phyloP scores from a whole-genome alignment of 495 filamentous ascomycete genomes.

The Aspergillus panamensis region DNA sequence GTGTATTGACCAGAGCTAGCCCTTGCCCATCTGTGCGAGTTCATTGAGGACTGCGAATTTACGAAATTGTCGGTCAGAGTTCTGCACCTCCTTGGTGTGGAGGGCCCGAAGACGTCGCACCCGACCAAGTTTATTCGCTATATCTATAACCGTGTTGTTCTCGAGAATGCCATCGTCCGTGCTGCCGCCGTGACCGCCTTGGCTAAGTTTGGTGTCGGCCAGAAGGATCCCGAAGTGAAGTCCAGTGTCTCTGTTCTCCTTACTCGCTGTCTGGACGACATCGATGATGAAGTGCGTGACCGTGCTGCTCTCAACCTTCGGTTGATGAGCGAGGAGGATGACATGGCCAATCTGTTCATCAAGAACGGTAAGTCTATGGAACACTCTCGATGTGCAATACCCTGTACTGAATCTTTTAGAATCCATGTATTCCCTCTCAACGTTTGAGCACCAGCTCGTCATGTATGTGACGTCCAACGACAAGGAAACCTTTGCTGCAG shows the following conservation, averaged over 20 bases:
- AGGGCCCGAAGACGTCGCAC: constrained; percentile 92
- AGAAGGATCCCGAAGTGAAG: constrained; percentile 96
- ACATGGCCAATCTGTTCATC: constrained; percentile 77
- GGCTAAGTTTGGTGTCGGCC: constrained; percentile 95
- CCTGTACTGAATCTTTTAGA: constrained; percentile 30
- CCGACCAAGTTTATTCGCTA: constrained; percentile 99
- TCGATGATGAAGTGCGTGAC: constrained; percentile 96
- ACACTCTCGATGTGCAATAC: neutral
- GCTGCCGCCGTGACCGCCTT: constrained; percentile 94
- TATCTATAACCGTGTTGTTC: constrained; percentile 97
- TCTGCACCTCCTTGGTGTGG: constrained; percentile 85
- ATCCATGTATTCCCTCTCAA: constrained; percentile 85
- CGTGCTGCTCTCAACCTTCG: constrained; percentile 89
- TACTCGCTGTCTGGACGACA: constrained; percentile 91
- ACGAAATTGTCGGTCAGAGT: constrained; percentile 96
- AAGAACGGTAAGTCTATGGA: constrained; percentile 69
- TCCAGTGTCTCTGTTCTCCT: constrained; percentile 89
- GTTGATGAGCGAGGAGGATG: constrained; percentile 83
- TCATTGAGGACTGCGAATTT: constrained; percentile 99
- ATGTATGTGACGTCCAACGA: constrained; percentile 94
- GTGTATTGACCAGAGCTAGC: constrained; percentile 42
- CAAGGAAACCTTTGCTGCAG: constrained; percentile 73
- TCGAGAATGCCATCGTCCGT: constrained; percentile 94
- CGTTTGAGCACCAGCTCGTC: constrained; percentile 94
- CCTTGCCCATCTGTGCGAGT: constrained; percentile 93